Evolutionary conservation across 2,329 filamentous ascomycete species (phyloP).

Genomic region (Calonectria henricotiae): DNA sequence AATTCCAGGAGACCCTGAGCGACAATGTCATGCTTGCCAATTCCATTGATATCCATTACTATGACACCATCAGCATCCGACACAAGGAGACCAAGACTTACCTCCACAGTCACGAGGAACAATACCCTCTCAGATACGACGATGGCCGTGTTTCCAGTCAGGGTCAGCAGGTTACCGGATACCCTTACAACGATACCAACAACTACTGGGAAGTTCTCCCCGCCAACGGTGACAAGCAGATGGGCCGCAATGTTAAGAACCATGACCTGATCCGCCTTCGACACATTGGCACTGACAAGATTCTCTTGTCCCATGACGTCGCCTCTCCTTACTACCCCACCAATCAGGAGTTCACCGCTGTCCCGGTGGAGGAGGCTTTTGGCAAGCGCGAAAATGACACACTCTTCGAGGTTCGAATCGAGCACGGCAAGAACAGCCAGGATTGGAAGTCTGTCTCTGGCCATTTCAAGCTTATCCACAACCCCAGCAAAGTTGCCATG

Average conservation of each 20-base stretch:
- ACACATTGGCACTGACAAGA: conserved; percentile 87
- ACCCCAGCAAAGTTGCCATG: conserved; percentile 97
- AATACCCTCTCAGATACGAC: conserved; percentile 94
- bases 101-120: conserved; percentile 92
- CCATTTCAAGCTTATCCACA: conserved; percentile 96
- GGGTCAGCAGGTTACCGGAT: conserved; percentile 97
- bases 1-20: conserved; percentile 96
- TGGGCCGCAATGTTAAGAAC: conserved; percentile 81
- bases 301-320: conserved; percentile 95
- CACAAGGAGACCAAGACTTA: conserved; percentile 99
- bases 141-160: conserved; percentile 98
- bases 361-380: conserved; percentile 79
- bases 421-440: conserved; percentile 84
- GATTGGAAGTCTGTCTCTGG: conserved; percentile 93
- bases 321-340: conserved; percentile 96
- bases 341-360: conserved; percentile 98
- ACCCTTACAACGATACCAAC: conserved; percentile 98
- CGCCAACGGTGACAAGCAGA: conserved; percentile 70
- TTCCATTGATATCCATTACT: conserved; percentile 89
- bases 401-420: conserved; percentile 92
- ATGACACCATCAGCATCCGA: conserved; percentile 87
- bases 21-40: conserved; percentile 95
- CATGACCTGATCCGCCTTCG: conserved; percentile 89
- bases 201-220: conserved; percentile 98
- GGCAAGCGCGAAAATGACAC: conserved; percentile 88